phyloP scores from a whole-genome alignment of 345 rosid species.

The Citrus reticulata region DNA sequence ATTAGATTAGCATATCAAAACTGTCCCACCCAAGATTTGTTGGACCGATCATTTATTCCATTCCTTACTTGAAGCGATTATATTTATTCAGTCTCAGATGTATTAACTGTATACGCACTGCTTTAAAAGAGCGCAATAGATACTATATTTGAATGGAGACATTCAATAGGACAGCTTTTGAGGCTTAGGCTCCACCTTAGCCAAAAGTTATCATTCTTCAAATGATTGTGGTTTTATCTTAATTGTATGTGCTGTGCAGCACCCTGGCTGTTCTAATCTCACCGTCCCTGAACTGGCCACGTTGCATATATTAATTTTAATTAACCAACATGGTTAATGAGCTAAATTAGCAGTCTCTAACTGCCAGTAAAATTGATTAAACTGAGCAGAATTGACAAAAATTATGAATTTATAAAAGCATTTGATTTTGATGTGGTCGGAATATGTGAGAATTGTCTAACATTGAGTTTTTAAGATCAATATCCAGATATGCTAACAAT shows the following conservation, averaged over 20 bases:
- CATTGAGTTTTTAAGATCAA: too few relatives aligned
- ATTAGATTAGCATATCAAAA: background rate
- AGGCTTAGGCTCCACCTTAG: slow-evolving; percentile 6
- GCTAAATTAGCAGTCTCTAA: too few relatives aligned
- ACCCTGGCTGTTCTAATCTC: slow-evolving; percentile 9
- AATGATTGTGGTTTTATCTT: slow-evolving; percentile 12
- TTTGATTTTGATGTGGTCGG: too few relatives aligned
- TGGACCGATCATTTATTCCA: background rate
- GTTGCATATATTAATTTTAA: background rate
- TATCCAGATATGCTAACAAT: too few relatives aligned
- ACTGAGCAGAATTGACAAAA: too few relatives aligned
- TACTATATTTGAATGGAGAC: background rate
- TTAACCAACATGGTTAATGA: too few relatives aligned
- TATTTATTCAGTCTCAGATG: background rate
- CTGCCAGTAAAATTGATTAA: too few relatives aligned
- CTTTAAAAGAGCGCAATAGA: background rate
- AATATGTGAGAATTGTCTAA: too few relatives aligned
- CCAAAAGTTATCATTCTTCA: slow-evolving; percentile 14
- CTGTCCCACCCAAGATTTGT: background rate
- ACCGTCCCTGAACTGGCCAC: background rate
- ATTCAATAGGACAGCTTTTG: slow-evolving; percentile 6
- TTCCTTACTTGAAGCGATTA: background rate
- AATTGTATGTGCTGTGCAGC: background rate
- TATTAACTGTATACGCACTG: background rate
- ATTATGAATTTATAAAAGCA: too few relatives aligned